phyloP scores from a whole-genome alignment of 2,329 filamentous ascomycete genomes.

The Lecanicillium sp. region DNA sequence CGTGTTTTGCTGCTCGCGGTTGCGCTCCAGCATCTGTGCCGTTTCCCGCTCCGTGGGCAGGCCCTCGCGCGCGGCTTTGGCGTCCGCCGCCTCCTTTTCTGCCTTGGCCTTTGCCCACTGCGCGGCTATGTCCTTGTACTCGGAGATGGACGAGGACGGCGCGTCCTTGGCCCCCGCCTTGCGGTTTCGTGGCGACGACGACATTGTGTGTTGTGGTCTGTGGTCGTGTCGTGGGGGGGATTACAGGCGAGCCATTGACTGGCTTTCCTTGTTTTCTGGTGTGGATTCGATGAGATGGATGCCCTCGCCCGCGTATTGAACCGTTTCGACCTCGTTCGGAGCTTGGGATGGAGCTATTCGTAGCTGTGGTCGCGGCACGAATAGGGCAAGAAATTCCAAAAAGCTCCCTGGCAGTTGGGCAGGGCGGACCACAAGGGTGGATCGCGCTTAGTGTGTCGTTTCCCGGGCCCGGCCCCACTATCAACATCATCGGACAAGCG shows the following conservation, averaged over 20 bases:
- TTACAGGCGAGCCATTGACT: neutral
- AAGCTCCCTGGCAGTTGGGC: no score
- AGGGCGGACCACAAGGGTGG: no score
- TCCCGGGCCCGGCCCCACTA: no score
- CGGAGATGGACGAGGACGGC: slow-evolving; percentile 19
- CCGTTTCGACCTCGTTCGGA: no score
- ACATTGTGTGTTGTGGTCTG: neutral
- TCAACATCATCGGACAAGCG: no score
- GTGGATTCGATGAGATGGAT: neutral
- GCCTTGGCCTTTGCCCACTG: slow-evolving; percentile 48
- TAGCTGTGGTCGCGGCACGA: no score
- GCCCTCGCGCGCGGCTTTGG: slow-evolving; percentile 20
- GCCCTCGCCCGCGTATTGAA: neutral
- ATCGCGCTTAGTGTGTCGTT: no score
- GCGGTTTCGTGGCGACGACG: slow-evolving; percentile 3
- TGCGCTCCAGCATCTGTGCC: slow-evolving; percentile 32
- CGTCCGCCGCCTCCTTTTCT: slow-evolving; percentile 36
- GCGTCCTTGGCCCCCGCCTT: slow-evolving; percentile 5
- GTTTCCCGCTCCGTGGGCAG: slow-evolving; percentile 23
- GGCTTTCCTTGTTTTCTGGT: neutral
- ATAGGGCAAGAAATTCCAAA: no score
- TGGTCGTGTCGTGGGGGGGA: neutral
- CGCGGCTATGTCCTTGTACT: slow-evolving; percentile 45
- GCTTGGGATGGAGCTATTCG: no score
- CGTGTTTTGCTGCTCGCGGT: slow-evolving; percentile 38